phyloP scores from a whole-genome alignment of 2,329 filamentous ascomycete genomes.

The Cladosporium cucumerinum region DNA sequence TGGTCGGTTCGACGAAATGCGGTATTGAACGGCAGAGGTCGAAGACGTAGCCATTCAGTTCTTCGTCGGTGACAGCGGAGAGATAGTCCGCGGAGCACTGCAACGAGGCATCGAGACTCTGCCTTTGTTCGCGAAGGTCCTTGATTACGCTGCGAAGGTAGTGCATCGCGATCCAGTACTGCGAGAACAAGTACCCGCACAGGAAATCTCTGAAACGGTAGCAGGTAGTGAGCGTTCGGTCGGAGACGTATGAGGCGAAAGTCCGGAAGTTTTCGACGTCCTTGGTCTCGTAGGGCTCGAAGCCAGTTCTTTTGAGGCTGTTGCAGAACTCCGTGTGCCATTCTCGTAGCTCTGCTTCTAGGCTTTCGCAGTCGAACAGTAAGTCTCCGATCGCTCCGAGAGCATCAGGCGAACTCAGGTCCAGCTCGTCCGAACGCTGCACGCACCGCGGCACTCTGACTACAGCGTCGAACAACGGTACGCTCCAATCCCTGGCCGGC shows the following conservation, averaged over 20 bases:
- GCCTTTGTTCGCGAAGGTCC: constrained; percentile 5
- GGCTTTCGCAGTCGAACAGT: constrained; percentile 20
- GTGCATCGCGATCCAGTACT: constrained; percentile 33
- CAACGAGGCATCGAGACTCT: constrained; percentile 2
- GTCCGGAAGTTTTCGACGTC: constrained; percentile 27
- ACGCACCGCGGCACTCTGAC: constrained; percentile 31
- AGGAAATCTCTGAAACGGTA: constrained; percentile 31
- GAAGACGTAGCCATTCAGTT: constrained; percentile 27
- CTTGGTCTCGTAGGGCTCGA: constrained; percentile 19
- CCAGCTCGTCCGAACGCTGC: constrained; percentile 26
- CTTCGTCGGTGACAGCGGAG: constrained; percentile 21
- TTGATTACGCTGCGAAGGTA: constrained; percentile 26
- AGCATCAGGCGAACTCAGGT: constrained; percentile 4
- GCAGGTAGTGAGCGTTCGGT: constrained; percentile 27
- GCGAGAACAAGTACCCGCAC: constrained; percentile 29
- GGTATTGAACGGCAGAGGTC: constrained; percentile 30
- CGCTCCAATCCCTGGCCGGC: constrained; percentile 25
- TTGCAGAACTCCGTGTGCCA: constrained; percentile 22
- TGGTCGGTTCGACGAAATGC: constrained; percentile 30
- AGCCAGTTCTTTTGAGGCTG: not conserved
- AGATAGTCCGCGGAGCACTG: not conserved
- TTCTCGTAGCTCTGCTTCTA: constrained; percentile 25
- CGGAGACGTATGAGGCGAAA: constrained; percentile 23
- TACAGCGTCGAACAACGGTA: constrained; percentile 29
- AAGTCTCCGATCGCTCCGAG: constrained; percentile 22